Evolutionary conservation across 148 eudicot genomes (phyloP).

Genomic region (Mesembryanthemum crystallinum): DNA sequence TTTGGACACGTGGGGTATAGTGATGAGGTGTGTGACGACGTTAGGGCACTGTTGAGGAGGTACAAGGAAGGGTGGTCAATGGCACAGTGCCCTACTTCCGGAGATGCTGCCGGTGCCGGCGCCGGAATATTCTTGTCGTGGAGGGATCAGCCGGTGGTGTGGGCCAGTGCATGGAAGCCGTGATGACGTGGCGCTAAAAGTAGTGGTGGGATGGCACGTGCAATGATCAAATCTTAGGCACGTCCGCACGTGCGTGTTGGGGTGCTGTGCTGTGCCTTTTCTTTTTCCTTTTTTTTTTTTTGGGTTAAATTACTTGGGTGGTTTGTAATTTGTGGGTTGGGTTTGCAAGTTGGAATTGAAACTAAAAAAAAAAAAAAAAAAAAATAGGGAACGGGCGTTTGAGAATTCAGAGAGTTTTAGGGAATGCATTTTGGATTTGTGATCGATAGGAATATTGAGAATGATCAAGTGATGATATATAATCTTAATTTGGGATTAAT

Average conservation of each 20-base stretch:
- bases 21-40: conserved; percentile 91
- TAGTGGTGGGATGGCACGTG: conserved; percentile 34
- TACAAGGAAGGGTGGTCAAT: conserved; percentile 90
- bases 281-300: background rate
- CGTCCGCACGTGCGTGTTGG: conserved; percentile 23
- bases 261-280: background rate
- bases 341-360: background rate
- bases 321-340: background rate
- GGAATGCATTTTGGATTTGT: background rate
- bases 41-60: conserved; percentile 81
- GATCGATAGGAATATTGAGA: conserved; percentile 21
- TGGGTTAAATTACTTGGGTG: too few species aligned
- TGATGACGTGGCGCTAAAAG: background rate
- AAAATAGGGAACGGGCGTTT: too few species aligned
- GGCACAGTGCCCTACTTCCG: conserved; percentile 30
- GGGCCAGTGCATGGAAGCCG: conserved; percentile 99
- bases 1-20: conserved; percentile 48
- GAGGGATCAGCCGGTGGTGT: conserved; percentile 93
- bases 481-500: background rate
- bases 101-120: background rate
- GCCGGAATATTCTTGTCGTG: conserved; percentile 83
- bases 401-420: background rate
- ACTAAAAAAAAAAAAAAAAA: background rate
- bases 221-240: conserved; percentile 30
- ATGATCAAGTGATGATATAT: conserved; percentile 12